Evolutionary conservation across 805 yeast species (phyloP), one percentile per base, ranked within the genome.

Genomic region (Candida montana): DNA sequence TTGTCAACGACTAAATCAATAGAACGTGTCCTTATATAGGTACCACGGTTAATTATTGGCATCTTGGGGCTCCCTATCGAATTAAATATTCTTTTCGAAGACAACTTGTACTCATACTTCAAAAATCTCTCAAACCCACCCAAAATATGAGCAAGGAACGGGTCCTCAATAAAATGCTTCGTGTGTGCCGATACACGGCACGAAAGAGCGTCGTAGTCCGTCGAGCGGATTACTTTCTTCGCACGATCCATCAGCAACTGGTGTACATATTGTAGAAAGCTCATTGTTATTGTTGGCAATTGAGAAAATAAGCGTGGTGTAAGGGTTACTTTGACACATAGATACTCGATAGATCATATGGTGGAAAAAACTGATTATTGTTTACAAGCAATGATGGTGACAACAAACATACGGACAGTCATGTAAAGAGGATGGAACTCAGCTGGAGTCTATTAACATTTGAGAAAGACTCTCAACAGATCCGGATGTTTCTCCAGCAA

Each of bases 201-300:
- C 12, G 84, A 71, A n/a, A 83, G 57, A 0, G 90, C 90, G 58
- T 82, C 89, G 44, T 71, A 65, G 49, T 83, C 91, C 0, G 91
- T 83, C 0, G 59, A 45, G 10, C 61, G 30, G 16, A 57, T 44
- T 2, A 39, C 39, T 36, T 51, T 46, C 13, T 37, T 27, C 2
- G 27, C 39, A 9, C 45, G 34, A 11, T 49, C 50, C 51, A 45
- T 47, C 7, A 21, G 23, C n/a, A n/a, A n/a, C 18, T 12, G 9
- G 9, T 23, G 39, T 19, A 7, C 13, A 16, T 31, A 15, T 18
- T 17, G 13, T 31, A n/a, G n/a, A n/a, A n/a, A n/a, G 30, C 15
- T 17, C 17, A 15, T 8, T 9, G 7, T 8, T 17, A 11, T 9
- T 21, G 24, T 21, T 21, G 6, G 9, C 9, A 9, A 21, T 21